Base-by-base conservation (phyloP, 176 grass and related monocot species). In the Juncus inflexus region DNA sequence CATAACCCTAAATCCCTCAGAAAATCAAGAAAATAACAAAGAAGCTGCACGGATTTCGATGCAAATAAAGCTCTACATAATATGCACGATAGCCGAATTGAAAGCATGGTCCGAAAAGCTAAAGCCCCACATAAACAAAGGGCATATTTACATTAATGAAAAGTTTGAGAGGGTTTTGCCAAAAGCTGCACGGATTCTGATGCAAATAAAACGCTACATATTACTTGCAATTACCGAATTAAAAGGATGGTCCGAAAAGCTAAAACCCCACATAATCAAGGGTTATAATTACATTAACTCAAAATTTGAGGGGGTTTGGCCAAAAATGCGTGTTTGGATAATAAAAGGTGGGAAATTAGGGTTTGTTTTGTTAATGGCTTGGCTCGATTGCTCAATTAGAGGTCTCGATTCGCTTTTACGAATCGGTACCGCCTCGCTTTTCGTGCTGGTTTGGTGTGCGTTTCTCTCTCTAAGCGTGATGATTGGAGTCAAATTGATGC, bases 391-490 rank as follows among this genome's bases (percentile, higher is more conserved):
- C 78, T 79, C 68, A 15, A 81, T 92, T 60, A 86, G 94, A 69
- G 94, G 94, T 64, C 83, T 91, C 54, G 83, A 92, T 86, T 99
- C 94, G 74, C 80, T 99, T 61, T 39, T 99, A 53, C 79, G 77
- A 36, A 64, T 92, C 69, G 94, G 94, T 51, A 89, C 94, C 67
- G 88, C 86, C 63, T 99, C 88, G 40, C 77, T 99, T 62, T 81
- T 99, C 72, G 80, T 83, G 63, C 78, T 91, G 66, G 58, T 99
- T 69, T 99, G 87, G 85, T 99, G 94, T 69, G 83, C 82, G 77
- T 75, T 72, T 7, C 65, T 99, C 35, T 99, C 94, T 60, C 60
- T 86, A 69, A 80, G 79, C 71, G 83, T 82, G 65, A 99, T 99
- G 94, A 79, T 91, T 79, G 94, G 94, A 65, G 63, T 92, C 55